phyloP scores from a whole-genome alignment of 805 yeast genomes.

The Priceomyces haplophilus region DNA sequence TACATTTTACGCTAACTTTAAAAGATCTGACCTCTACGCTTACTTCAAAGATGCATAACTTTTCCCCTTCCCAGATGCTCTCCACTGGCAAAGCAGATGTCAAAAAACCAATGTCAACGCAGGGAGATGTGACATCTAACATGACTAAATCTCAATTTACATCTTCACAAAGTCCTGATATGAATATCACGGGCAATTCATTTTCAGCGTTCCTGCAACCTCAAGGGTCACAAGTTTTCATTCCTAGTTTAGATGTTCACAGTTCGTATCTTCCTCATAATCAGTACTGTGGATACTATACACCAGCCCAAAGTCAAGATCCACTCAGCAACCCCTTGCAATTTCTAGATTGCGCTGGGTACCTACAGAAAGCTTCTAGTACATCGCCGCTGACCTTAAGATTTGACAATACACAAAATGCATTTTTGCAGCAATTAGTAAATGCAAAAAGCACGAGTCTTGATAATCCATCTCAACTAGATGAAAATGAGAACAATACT shows the following conservation, averaged over 20 bases:
- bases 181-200: neutral
- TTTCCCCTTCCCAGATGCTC: too few relatives aligned
- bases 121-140: too few relatives aligned
- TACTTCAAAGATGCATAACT: too few relatives aligned
- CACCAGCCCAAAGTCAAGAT: neutral
- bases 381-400: neutral
- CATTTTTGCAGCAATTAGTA: neutral
- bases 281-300: neutral
- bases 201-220: neutral
- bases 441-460: neutral
- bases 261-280: neutral
- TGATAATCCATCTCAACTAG: neutral
- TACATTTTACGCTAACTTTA: neutral
- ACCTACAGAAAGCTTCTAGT: neutral
- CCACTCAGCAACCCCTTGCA: neutral
- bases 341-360: neutral
- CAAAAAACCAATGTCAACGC: too few relatives aligned
- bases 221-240: neutral
- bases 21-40: neutral
- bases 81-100: too few relatives aligned
- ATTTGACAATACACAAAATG: neutral
- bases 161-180: neutral
- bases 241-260: neutral
- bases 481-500: neutral
- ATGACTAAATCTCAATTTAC: neutral